phyloP scores from a whole-genome alignment of 1,284 basidiomycete genomes.

The Hypsizygus ulmarius region DNA sequence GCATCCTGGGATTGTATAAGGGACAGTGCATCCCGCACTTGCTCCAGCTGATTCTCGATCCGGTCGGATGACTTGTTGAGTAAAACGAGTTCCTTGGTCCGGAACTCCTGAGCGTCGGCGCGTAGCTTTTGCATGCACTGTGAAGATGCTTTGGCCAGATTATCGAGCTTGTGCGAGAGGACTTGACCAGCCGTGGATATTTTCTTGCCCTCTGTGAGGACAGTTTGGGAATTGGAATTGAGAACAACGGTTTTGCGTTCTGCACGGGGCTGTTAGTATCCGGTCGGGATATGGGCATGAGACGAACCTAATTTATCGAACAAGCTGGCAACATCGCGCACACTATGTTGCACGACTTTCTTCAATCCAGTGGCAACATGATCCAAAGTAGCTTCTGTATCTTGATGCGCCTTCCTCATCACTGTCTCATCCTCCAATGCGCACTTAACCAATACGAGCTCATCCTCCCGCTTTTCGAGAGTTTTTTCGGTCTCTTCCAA shows the following conservation, averaged over 20 bases:
- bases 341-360: slow-evolving; percentile 63
- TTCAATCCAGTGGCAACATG: slow-evolving; percentile 70
- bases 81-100: slow-evolving; percentile 53
- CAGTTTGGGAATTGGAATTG: slow-evolving; percentile 62
- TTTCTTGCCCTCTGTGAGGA: slow-evolving; percentile 59
- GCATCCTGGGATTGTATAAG: slow-evolving; percentile 56
- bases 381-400: slow-evolving; percentile 73
- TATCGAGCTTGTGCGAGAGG: slow-evolving; percentile 59
- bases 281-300: not conserved
- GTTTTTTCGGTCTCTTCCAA: slow-evolving; percentile 55
- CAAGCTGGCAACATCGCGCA: slow-evolving; percentile 70
- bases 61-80: slow-evolving; percentile 51
- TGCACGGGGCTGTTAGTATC: slow-evolving; percentile 26
- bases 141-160: slow-evolving; percentile 58
- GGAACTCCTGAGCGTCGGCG: slow-evolving; percentile 54
- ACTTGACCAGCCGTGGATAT: slow-evolving; percentile 50
- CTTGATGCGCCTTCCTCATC: slow-evolving; percentile 73
- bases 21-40: slow-evolving; percentile 56
- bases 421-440: slow-evolving; percentile 76
- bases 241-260: slow-evolving; percentile 76
- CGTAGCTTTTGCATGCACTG: slow-evolving; percentile 54
- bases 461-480: slow-evolving; percentile 50
- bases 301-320: slow-evolving; percentile 81
- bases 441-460: slow-evolving; percentile 53
- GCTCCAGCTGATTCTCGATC: slow-evolving; percentile 60